Evolutionary conservation across 108 stramenopile species (phyloP).

Genomic region (Cyclotella kingstonii): DNA sequence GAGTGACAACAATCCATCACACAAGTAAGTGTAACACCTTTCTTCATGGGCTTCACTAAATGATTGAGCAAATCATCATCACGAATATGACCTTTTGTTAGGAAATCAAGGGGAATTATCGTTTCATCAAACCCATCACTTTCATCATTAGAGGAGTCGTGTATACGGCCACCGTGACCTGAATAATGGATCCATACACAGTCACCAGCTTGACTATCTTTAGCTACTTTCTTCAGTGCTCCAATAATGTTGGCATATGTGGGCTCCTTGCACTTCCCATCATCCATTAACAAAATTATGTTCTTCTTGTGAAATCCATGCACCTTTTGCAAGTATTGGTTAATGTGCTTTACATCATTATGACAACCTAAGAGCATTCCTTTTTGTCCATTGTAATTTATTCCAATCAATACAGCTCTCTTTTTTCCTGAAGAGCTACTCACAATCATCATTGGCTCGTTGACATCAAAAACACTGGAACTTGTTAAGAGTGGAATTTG

Average conservation of each 20-base stretch:
- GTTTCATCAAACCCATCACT: conserved; percentile 79
- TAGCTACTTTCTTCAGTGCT: background rate
- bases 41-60: conserved; percentile 62
- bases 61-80: conserved; percentile 64
- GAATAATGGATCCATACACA: conserved; percentile 66
- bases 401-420: conserved; percentile 61
- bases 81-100: conserved; percentile 59
- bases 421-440: conserved; percentile 27
- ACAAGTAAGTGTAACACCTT: conserved; percentile 60
- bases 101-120: conserved; percentile 71
- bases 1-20: conserved; percentile 83
- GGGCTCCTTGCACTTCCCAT: conserved; percentile 5
- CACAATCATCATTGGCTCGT: conserved; percentile 2
- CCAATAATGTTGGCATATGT: background rate
- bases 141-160: conserved; percentile 60
- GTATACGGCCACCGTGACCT: conserved; percentile 34
- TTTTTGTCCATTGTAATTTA: conserved; percentile 62
- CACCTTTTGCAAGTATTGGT: conserved; percentile 34
- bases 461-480: no score
- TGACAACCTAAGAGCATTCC: conserved; percentile 59
- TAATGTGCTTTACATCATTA: conserved; percentile 60
- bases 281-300: background rate
- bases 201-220: conserved; percentile 8
- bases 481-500: no score
- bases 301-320: conserved; percentile 39